A percentile compares a stretch with the other conserved stretches of the same genome.
Conservation (phyloP, 2,329 filamentous ascomycete species). For the Aspergillus clavatus region DNA sequence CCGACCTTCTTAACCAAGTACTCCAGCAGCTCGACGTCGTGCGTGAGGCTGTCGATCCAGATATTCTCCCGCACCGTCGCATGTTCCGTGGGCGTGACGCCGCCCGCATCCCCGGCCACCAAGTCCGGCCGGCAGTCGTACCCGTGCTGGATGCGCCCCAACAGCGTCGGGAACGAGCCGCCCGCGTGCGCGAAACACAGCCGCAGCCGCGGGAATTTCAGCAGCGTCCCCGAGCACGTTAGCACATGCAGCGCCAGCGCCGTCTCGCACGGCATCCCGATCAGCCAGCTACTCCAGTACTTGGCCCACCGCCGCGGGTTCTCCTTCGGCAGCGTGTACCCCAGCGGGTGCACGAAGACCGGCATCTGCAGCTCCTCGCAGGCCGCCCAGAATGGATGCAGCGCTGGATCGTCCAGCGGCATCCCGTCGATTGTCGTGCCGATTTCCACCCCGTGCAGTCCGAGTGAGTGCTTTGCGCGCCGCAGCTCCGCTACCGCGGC, state of each 20-base stretch:
- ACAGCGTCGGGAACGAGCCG: conserved; percentile 12
- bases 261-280: conserved; percentile 18
- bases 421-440: conserved; percentile 12
- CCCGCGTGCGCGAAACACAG: conserved; percentile 18
- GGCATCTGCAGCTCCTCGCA: conserved; percentile 16
- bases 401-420: conserved; percentile 6
- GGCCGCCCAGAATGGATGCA: conserved; percentile 15
- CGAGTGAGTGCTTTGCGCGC: conserved; percentile 8
- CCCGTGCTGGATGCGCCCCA: conserved; percentile 18
- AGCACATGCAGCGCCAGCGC: conserved; percentile 15
- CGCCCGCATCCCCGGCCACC: conserved; percentile 7
- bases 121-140: conserved; percentile 12
- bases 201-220: conserved; percentile 12
- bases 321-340: conserved; percentile 14
- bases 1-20: conserved; percentile 19
- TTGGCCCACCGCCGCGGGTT: conserved; percentile 15
- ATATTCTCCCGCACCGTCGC: conserved; percentile 8
- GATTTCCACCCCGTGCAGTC: conserved; percentile 15
- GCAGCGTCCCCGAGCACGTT: conserved; percentile 11
- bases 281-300: conserved; percentile 18
- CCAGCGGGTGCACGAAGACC: conserved; percentile 18
- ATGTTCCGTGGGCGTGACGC: conserved; percentile 8
- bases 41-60: conserved; percentile 14
- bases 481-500: conserved; percentile 9
- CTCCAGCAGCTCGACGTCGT: conserved; percentile 16